A percentile compares a stretch with the other conserved stretches of the same genome.
Conservation (phyloP, 495 filamentous ascomycete genomes). For the Aeminium ludgeri region DNA sequence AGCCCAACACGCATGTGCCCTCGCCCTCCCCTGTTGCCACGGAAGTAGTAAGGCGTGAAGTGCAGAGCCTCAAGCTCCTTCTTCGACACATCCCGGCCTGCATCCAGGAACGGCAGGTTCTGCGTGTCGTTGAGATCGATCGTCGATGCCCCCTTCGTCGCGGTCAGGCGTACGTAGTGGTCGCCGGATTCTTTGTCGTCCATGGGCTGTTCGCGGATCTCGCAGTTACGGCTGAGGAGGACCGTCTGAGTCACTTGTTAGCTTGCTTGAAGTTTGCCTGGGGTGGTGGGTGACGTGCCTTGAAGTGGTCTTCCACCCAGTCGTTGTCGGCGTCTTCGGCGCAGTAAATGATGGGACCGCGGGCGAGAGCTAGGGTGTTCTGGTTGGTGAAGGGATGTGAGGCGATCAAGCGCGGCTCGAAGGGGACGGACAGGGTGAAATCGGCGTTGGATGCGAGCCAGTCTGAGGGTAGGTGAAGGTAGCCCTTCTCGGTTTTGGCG, state of each 20-base stretch:
- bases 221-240: background rate
- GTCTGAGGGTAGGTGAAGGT: slow-evolving; percentile 28
- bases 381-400: slow-evolving; percentile 38
- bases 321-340: slow-evolving; percentile 39
- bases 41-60: slow-evolving; percentile 16
- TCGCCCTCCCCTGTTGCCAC: slow-evolving; percentile 12
- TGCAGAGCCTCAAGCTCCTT: slow-evolving; percentile 1
- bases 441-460: slow-evolving; percentile 22
- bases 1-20: slow-evolving; percentile 12
- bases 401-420: slow-evolving; percentile 31
- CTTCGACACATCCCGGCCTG: background rate
- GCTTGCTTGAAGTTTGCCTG: background rate
- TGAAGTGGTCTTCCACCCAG: slow-evolving; percentile 43
- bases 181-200: slow-evolving; percentile 1
- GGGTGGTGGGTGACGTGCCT: slow-evolving; percentile 17
- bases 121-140: background rate
- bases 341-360: slow-evolving; percentile 42
- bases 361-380: slow-evolving; percentile 32
- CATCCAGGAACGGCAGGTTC: background rate
- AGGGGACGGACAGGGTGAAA: slow-evolving; percentile 27
- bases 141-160: background rate
- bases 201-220: slow-evolving; percentile 2
- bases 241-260: too few species aligned
- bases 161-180: background rate
- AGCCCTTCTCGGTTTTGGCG: slow-evolving; percentile 28